Conservation (phyloP, 2,329 filamentous ascomycete genomes). For the Sporothrix inflata region DNA sequence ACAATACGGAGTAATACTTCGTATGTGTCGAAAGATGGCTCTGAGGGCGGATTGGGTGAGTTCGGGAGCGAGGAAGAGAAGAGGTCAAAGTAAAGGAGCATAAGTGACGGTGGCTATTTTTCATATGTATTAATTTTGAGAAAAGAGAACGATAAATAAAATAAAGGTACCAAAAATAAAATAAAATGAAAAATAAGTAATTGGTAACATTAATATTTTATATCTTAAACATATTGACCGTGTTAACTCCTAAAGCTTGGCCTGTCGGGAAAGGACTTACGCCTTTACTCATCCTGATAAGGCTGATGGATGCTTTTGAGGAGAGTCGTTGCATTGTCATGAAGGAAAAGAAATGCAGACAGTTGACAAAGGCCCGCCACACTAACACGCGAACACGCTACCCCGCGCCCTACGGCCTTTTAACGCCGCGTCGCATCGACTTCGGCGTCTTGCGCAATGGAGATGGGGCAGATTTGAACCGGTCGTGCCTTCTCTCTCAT, state of each 20-base stretch:
- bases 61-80: too few species aligned
- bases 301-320: neutral
- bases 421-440: neutral
- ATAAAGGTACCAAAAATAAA: too few species aligned
- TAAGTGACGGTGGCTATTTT: too few species aligned
- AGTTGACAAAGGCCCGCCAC: neutral
- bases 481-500: neutral
- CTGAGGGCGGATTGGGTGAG: too few species aligned
- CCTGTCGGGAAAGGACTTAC: neutral
- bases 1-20: too few species aligned
- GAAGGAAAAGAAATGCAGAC: neutral
- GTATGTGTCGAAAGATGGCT: too few species aligned
- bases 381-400: slow-evolving; percentile 1
- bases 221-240: too few species aligned
- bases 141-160: too few species aligned
- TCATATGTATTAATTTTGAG: too few species aligned
- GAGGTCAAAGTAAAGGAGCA: too few species aligned
- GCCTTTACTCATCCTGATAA: neutral
- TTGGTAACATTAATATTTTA: neutral
- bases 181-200: neutral
- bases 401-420: neutral
- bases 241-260: neutral
- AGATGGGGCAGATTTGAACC: neutral
- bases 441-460: neutral
- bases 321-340: neutral